Evolutionary conservation across 2,329 filamentous ascomycete species (phyloP), one percentile per base, ranked within the genome.

Genomic region (Tympanopsis confertula): DNA sequence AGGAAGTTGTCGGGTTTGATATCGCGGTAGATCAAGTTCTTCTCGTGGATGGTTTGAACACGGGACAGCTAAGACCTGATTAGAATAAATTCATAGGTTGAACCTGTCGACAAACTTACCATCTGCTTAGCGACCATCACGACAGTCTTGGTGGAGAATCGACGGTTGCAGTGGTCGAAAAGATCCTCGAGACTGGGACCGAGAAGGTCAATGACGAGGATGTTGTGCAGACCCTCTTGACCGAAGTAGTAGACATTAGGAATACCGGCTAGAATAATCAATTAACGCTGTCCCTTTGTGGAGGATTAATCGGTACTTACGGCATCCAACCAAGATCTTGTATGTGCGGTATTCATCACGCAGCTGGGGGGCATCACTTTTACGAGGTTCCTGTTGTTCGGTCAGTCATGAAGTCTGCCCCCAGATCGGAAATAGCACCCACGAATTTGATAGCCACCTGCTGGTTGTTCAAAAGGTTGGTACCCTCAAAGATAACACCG

Each of bases 181-280:
- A 55, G 39, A 37, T 55, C 50, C 39, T 51, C 50, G 28, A 54
- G 44, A 38, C 47, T 53, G 5, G 50, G 49, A 5, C 50, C 50
- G 15, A 49, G 36, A 30, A 48, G 39, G 17, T 47, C 42, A 14
- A 45, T 28, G 5, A 47, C 43, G 14, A 47, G 44, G 35, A 44
- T 42, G 19, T 41, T 35, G 35, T 43, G 47, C 17, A 37, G 14
- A 18, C 40, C 39, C 44, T 43, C 36, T 58, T 98, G 91, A 44
- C 91, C 91, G 51, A 96, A 98, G 66, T 96, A 98, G 68, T 96
- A 96, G 54, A 98, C 91, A 74, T 96, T 96, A 53, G 91, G 91
- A 50, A 98, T 96, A 53, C 91, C 91, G 53, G 89, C 89, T 96
- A 58, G 19, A 32, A 13, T 32, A 37, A 19, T 40, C 24, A 5